phyloP scores from a whole-genome alignment of 768 basidiomycete species.

The Punctularia strigosozonata region DNA sequence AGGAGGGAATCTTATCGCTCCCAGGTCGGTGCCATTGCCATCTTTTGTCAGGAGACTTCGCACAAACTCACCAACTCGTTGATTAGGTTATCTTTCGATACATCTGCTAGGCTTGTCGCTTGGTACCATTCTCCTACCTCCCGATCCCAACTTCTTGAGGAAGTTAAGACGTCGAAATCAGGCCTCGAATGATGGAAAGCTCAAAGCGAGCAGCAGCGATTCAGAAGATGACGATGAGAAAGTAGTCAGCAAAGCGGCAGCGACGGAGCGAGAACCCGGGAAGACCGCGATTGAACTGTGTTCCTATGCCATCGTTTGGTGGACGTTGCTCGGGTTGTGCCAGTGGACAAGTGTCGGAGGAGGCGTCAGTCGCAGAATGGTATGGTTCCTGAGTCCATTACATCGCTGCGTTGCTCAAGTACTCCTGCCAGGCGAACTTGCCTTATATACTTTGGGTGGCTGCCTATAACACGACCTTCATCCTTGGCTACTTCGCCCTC shows the following conservation, averaged over 20 bases:
- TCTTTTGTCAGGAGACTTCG: not conserved
- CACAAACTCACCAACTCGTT: not conserved
- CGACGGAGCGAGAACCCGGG: conserved; percentile 41
- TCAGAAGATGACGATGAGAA: not conserved
- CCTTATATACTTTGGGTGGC: conserved; percentile 84
- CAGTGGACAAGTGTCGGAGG: conserved; percentile 21
- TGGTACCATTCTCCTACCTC: conserved; percentile 73
- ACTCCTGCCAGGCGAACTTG: conserved; percentile 56
- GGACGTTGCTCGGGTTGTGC: conserved; percentile 38
- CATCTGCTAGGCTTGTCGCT: conserved; percentile 77
- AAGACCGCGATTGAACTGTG: conserved; percentile 70
- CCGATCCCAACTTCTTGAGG: conserved; percentile 62
- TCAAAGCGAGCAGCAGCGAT: not conserved
- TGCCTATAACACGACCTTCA: conserved; percentile 80
- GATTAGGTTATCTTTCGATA: conserved; percentile 76
- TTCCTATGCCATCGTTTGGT: conserved; percentile 73
- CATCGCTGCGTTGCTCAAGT: not conserved
- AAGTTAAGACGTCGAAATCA: conserved; percentile 22
- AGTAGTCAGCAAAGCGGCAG: not conserved
- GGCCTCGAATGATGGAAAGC: not conserved
- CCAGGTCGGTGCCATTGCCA: conserved; percentile 31
- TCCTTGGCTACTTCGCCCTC: conserved; percentile 69
- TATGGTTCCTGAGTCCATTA: conserved; percentile 17
- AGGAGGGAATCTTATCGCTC: conserved; percentile 83
- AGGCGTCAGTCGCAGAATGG: conserved; percentile 50